Percentiles rank a stretch among this genome's conserved stretches.
phyloP scores from a whole-genome alignment of 208 protist genomes.

The Trichomonas tenax region DNA sequence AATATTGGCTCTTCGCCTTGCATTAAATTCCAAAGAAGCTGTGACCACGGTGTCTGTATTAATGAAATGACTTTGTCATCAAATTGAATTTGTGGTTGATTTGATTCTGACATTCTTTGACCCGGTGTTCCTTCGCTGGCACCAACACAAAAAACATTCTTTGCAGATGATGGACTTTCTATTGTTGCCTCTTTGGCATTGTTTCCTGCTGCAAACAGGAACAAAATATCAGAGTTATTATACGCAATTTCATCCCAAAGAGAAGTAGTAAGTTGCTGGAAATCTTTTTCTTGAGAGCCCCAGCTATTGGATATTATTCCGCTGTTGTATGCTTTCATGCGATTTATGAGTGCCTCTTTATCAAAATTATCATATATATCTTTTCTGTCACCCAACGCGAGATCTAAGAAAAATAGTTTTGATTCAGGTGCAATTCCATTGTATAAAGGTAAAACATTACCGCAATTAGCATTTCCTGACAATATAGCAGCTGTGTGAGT shows the following conservation, averaged over 20 bases:
- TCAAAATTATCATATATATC: not conserved
- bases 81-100: not conserved
- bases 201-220: not conserved
- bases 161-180: not conserved
- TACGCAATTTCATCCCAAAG: not conserved
- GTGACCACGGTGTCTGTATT: not conserved
- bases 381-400: not conserved
- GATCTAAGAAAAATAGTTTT: not conserved
- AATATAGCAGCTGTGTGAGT: not conserved
- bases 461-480: not conserved
- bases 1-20: not conserved
- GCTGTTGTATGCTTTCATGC: not conserved
- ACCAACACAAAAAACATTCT: not conserved
- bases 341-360: not conserved
- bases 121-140: not conserved
- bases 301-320: not conserved
- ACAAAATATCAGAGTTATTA: not conserved
- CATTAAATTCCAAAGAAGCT: not conserved
- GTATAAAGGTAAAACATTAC: not conserved
- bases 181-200: not conserved
- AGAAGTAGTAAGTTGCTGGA: not conserved
- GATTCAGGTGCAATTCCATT: not conserved
- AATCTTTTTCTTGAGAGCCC: not conserved
- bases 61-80: not conserved
- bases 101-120: not conserved